Evolutionary conservation across 495 filamentous ascomycete species (phyloP).

Genomic region (Pseudotulostoma volvatum): DNA sequence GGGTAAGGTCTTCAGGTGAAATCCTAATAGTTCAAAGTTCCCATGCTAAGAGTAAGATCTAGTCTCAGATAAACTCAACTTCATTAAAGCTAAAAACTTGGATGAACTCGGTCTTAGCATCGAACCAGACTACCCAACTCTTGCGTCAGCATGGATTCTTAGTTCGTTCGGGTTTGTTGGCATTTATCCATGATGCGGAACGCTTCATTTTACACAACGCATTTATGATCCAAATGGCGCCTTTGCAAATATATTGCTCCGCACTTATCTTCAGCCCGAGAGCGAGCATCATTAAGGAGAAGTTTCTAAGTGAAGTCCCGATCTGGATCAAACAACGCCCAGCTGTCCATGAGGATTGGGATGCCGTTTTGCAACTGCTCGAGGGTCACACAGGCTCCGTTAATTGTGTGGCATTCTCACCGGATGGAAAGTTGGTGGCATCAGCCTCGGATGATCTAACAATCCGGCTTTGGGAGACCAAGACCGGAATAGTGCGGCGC

Average conservation of each 20-base stretch:
- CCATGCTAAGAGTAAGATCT: too few relatives aligned
- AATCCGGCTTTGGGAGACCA: conserved; percentile 10
- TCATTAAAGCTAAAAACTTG: too few relatives aligned
- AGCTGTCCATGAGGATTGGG: conserved; percentile 6
- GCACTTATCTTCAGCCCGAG: conserved; percentile 17
- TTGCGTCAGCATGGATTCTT: too few relatives aligned
- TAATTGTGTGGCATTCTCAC: conserved; percentile 8
- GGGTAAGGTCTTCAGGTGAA: too few relatives aligned
- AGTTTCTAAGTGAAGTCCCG: conserved; percentile 3
- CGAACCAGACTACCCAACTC: too few relatives aligned
- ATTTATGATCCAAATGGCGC: conserved; percentile 12
- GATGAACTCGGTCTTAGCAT: too few relatives aligned
- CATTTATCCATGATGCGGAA: conserved; percentile 15
- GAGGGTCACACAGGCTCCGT: conserved; percentile 3
- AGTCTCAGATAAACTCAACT: too few relatives aligned
- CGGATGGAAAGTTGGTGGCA: conserved; percentile 6
- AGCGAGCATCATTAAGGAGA: conserved; percentile 9
- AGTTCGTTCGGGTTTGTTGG: too few relatives aligned
- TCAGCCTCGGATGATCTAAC: conserved; percentile 2
- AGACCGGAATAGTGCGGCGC: conserved; percentile 1
- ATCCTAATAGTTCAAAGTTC: too few relatives aligned
- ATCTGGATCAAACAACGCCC: conserved; percentile 6
- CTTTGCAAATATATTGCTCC: conserved; percentile 17
- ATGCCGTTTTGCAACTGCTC: conserved; percentile 6
- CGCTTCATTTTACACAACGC: conserved; percentile 15